These are phyloP conservation scores for Senecio squalidus DNA, from an alignment of 140 eudicot genomes.

Conservation along the genomic window DNA sequence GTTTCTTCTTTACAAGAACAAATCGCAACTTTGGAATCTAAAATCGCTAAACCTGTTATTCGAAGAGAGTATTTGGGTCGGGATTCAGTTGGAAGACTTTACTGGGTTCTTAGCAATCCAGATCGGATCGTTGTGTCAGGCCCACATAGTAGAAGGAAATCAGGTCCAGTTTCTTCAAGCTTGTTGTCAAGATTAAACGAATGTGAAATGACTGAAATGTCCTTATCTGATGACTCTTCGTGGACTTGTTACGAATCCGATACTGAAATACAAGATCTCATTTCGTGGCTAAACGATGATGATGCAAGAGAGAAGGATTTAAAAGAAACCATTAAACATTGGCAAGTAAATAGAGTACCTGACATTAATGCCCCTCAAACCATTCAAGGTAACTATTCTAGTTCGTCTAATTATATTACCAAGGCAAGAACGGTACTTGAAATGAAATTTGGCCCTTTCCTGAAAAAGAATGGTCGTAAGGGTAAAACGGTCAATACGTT, in stretches of 20 bases:
- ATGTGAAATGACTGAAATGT: constrained; percentile 27
- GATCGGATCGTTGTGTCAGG: constrained; percentile 46
- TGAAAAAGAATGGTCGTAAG: constrained; percentile 27
- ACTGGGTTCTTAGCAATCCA: constrained; percentile 59
- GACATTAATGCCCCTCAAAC: constrained; percentile 18
- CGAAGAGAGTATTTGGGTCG: constrained; percentile 76
- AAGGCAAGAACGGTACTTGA: constrained; percentile 55
- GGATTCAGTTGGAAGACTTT: constrained; percentile 71
- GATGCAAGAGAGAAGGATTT: constrained; percentile 70
- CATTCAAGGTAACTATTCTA: constrained; percentile 18
- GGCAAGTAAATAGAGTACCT: constrained; percentile 42
- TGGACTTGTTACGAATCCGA: constrained; percentile 77
- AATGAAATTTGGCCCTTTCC: constrained; percentile 46
- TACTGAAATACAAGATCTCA: constrained; percentile 53
- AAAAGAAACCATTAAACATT: constrained; percentile 55
- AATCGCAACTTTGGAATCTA: constrained; percentile 51
- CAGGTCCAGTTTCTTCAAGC: constrained; percentile 13
- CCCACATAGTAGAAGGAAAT: constrained; percentile 23
- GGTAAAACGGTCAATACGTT: constrained; percentile 30
- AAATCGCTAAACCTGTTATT: constrained; percentile 50
- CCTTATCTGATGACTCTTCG: constrained; percentile 31
- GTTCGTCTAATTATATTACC: constrained; percentile 29
- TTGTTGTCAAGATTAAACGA: constrained; percentile 16
- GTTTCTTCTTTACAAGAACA: constrained; percentile 48
- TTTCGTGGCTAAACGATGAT: constrained; percentile 59